phyloP scores from a whole-genome alignment of 176 grass and related monocot species.

The Cymbopogon citratus region DNA sequence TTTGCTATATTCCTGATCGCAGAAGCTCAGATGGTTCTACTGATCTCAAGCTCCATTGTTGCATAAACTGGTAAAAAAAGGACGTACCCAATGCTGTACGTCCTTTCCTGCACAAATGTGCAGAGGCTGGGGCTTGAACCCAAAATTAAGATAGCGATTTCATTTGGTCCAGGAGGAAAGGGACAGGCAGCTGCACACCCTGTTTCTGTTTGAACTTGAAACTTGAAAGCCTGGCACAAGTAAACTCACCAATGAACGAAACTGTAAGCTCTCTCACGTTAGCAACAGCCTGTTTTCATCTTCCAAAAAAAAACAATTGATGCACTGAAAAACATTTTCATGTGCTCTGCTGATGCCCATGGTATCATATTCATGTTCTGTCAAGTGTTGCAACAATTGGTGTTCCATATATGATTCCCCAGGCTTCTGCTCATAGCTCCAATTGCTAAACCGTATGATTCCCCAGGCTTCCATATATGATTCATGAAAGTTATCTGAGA shows the following conservation, averaged over 20 bases:
- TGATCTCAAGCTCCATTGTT: not conserved
- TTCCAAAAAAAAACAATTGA: no score
- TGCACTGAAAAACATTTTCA: no score
- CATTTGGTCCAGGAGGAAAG: not conserved
- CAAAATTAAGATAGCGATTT: not conserved
- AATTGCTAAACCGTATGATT: not conserved
- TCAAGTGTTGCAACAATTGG: no score
- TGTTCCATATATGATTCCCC: not conserved
- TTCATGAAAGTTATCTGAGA: not conserved
- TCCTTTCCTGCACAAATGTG: no score
- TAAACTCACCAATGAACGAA: conserved; percentile 22
- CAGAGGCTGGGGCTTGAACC: no score
- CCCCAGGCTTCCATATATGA: no score
- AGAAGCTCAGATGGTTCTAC: not conserved
- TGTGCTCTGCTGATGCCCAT: not conserved
- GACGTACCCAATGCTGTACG: no score
- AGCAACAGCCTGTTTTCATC: no score
- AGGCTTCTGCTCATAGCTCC: no score
- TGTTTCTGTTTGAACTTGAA: not conserved
- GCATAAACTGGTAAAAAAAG: not conserved
- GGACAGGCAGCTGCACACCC: not conserved
- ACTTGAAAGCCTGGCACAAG: not conserved
- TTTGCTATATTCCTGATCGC: not conserved
- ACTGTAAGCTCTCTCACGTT: not conserved
- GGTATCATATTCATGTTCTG: conserved; percentile 4